Percentiles rank a stretch among this genome's conserved stretches.
phyloP scores from a whole-genome alignment of 768 basidiomycete genomes.

The Hygrocybe punicea region DNA sequence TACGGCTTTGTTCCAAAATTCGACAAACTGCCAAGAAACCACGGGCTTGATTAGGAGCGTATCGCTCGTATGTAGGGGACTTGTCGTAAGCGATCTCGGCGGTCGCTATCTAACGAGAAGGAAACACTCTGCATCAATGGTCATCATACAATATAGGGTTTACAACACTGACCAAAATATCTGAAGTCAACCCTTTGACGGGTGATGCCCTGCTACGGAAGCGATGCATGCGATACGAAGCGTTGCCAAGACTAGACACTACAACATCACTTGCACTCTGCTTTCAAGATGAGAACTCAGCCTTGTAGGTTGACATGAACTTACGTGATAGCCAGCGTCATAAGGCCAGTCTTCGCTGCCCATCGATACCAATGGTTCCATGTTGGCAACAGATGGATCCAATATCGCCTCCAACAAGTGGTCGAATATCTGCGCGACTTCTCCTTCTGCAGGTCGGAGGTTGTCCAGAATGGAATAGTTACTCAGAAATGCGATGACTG shows the following conservation, averaged over 20 bases:
- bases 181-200: conserved; percentile 79
- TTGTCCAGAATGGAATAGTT: conserved; percentile 47
- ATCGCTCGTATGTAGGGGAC: conserved; percentile 51
- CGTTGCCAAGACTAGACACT: conserved; percentile 46
- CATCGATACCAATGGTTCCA: conserved; percentile 48
- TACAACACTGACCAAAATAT: conserved; percentile 61
- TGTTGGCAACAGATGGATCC: conserved; percentile 51
- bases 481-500: conserved; percentile 70
- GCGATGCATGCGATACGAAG: conserved; percentile 76
- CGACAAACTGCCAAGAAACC: conserved; percentile 24
- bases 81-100: conserved; percentile 64
- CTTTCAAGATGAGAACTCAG: conserved; percentile 5
- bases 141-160: not conserved
- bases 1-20: not conserved
- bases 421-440: conserved; percentile 78
- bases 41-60: conserved; percentile 50
- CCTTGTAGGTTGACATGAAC: not conserved
- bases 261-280: conserved; percentile 58
- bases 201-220: conserved; percentile 76
- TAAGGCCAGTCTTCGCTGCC: conserved; percentile 81
- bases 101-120: conserved; percentile 51
- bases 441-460: conserved; percentile 55
- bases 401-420: conserved; percentile 74
- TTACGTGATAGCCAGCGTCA: conserved; percentile 65
- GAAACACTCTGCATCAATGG: not conserved